Evolutionary conservation across 768 basidiomycete species (phyloP), one percentile per base, ranked within the genome.

Genomic region (Amanita thiersii): DNA sequence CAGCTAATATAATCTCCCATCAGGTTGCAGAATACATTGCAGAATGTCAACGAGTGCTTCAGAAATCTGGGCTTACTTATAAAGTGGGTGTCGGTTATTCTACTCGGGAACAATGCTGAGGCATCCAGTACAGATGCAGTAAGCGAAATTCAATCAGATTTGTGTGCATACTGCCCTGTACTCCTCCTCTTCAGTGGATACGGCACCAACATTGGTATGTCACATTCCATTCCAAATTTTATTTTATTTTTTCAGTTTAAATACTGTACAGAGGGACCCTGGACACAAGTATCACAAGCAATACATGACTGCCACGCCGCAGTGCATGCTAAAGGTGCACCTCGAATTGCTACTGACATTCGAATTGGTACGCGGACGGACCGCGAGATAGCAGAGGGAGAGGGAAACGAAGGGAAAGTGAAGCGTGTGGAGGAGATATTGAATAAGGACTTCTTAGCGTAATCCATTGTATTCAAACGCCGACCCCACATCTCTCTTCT

Each of bases 231-330:
- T 17, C 15, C 36, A 12, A 31, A 40, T 15, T 28, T 19, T 8
- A 36, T 35, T 42, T 30, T 11, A 23, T 12, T 1, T 20, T 30
- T 24, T 1, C 7, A 15, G 17, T 32, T 31, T 9, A 31, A 14
- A 20, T 10, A 10, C 20, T 19, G 9, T 62, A 10, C 49, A 73
- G 86, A 93, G 60, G 91, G 92, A 3, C 83, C 87, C 0, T 97
- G 89, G 90, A 69, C 73, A 17, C 66, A 77, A 38, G 94, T 98
- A 29, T 81, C 75, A 44, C 69, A 83, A 50, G 89, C 83, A 2
- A 96, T 98, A 47, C 86, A 90, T 49, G 86, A 85, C 46, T 96
- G 91, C 56, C 94, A 98, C 56, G 72, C 73, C 18, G 89, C 87
- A 1, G 83, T 92, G 4, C 90, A 93, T 48, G 77, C 73, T 1